Evolutionary conservation across 169 alveolate species (phyloP), one percentile per base, ranked within the genome.

Genomic region (Plasmodium fragile): DNA sequence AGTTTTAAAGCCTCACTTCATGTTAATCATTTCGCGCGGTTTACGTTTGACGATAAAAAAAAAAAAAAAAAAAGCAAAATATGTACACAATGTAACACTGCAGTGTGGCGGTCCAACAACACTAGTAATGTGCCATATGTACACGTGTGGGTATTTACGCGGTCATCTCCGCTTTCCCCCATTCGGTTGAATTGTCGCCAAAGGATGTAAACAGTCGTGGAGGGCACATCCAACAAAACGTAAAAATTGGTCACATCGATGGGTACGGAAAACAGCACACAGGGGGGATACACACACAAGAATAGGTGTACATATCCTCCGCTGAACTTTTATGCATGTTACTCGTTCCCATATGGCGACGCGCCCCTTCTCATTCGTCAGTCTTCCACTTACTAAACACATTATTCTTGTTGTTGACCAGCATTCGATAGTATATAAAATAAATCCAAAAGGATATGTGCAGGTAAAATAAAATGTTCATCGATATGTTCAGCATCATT

Each of bases 311-410:
- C 59, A 49, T 49, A 16, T 7, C 22, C 22, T 13, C 22, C 22
- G 59, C 8, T 22, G 59, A 11, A 49, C 16, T 49, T 22, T 49
- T 16, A 49, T 13, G 7, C 0, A 49, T 3, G 16, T 16, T 55
- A 30, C 28, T 78, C 28, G n/a, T n/a, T 11, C n/a, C 2, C 28
- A 16, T 55, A 22, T 36, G 36, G 36, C 6, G 16, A 65, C 7
- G 13, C n/a, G 0, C 43, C 22, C 53, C 28, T 10, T 70, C 96
- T 81, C 92, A 96, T 11, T 91, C 97, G n/a, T 77, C 30, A 28
- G 59, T 89, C 77, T 92, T 92, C 97, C 97, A 96, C 69, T 95
- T 95, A 41, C 97, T 96, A 79, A 95, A 94, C 45, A 95, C 97
- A 82, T 95, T 96, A 92, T 84, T 95, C 53, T 96, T 96, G 96